A percentile compares a stretch with the other conserved stretches of the same genome.
Evolutionary conservation across 2,329 filamentous ascomycete genomes (phyloP).

Genomic region (Thielaviopsis musarum): DNA sequence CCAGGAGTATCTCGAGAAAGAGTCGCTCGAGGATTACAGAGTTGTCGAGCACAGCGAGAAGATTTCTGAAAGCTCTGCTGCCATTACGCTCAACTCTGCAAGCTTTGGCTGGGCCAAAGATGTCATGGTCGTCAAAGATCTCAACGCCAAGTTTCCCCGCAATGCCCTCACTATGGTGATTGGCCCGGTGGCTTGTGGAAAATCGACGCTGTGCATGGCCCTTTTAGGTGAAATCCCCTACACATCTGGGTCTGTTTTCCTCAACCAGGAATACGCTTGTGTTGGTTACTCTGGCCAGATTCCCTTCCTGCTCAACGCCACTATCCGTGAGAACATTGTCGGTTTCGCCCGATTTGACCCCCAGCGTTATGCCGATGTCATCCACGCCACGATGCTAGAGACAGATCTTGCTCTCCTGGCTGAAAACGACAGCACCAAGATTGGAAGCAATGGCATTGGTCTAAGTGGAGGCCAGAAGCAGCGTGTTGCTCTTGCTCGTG

Average conservation of each 20-base stretch:
- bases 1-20: constrained; percentile 11
- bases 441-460: constrained; percentile 26
- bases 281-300: constrained; percentile 20
- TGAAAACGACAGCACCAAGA: constrained; percentile 21
- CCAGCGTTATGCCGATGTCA: constrained; percentile 20
- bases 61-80: neutral
- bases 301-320: constrained; percentile 20
- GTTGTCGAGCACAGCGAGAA: neutral
- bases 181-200: constrained; percentile 23
- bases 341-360: constrained; percentile 19
- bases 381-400: constrained; percentile 20
- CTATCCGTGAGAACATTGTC: constrained; percentile 23
- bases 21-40: constrained; percentile 9
- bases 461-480: constrained; percentile 27
- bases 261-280: neutral
- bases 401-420: constrained; percentile 19
- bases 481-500: constrained; percentile 25
- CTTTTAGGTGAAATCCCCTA: constrained; percentile 19
- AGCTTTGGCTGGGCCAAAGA: constrained; percentile 17
- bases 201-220: constrained; percentile 22
- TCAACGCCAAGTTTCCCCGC: constrained; percentile 20
- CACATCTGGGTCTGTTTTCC: constrained; percentile 12
- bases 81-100: neutral
- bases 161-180: constrained; percentile 22
- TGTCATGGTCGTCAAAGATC: constrained; percentile 16